These are phyloP conservation scores for Chlamydomonas asymmetrica DNA, from an alignment of 139 green algal genomes.

Conservation along the genomic window DNA sequence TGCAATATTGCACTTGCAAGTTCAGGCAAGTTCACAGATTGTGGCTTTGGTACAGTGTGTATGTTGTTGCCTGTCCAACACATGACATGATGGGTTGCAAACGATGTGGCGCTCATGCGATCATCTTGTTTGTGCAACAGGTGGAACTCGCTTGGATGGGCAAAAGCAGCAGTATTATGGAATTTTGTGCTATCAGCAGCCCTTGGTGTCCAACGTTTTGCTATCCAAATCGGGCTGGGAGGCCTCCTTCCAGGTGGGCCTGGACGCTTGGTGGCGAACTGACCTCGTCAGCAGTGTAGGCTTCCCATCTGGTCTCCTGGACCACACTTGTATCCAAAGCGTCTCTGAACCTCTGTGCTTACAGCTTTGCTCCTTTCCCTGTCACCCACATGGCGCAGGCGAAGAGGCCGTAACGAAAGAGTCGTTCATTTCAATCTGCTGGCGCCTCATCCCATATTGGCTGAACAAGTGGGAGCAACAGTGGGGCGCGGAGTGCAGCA, in stretches of 20 bases:
- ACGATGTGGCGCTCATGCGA: too few relatives aligned
- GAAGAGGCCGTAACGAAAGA: slow-evolving; percentile 82
- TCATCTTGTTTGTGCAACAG: too few relatives aligned
- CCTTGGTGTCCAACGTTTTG: slow-evolving; percentile 62
- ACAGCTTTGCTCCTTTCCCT: too few relatives aligned
- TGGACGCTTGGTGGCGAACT: too few relatives aligned
- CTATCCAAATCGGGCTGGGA: slow-evolving; percentile 59
- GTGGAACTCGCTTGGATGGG: slow-evolving; percentile 73
- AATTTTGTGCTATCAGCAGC: slow-evolving; percentile 25
- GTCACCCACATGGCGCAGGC: too few relatives aligned
- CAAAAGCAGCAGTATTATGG: slow-evolving; percentile 55
- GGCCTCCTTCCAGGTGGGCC: slow-evolving; percentile 71
- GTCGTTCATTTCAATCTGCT: slow-evolving; percentile 78
- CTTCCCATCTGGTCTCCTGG: neutral
- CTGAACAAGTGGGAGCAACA: slow-evolving; percentile 88
- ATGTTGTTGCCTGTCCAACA: too few relatives aligned
- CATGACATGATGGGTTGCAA: too few relatives aligned
- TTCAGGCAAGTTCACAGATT: too few relatives aligned
- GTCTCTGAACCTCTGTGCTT: too few relatives aligned
- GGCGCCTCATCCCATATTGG: slow-evolving; percentile 87
- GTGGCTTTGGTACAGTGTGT: too few relatives aligned
- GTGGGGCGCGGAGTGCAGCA: slow-evolving; percentile 60
- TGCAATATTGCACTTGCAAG: slow-evolving; percentile 72
- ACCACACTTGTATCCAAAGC: too few relatives aligned
- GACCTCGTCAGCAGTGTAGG: too few relatives aligned